Evolutionary conservation across 2,329 filamentous ascomycete genomes (phyloP).

Genomic region (Penicillium sumatraense): DNA sequence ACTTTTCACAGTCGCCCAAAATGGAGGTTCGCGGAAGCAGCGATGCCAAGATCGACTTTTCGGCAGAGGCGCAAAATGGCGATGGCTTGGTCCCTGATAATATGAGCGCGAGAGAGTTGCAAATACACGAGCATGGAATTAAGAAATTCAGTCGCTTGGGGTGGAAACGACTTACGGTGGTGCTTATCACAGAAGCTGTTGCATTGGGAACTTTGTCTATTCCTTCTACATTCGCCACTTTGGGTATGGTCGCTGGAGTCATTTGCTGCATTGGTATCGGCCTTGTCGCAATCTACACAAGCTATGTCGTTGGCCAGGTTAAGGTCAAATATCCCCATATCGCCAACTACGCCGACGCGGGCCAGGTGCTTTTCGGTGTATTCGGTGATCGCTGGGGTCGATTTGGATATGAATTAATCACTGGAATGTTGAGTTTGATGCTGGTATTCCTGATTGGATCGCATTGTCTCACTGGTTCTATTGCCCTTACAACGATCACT

Average conservation of each 20-base stretch:
- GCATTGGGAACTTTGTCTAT: background rate
- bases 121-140: conserved; percentile 2
- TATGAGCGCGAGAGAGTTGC: background rate
- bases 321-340: background rate
- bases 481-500: background rate
- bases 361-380: background rate
- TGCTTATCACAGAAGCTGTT: background rate
- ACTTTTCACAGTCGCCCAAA: background rate
- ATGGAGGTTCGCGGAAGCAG: background rate
- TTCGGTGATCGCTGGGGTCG: background rate
- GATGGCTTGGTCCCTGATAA: background rate
- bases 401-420: background rate
- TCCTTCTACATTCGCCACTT: background rate
- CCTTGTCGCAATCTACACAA: background rate
- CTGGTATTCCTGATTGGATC: background rate
- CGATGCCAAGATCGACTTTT: background rate
- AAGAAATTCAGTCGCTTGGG: background rate
- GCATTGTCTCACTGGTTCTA: background rate
- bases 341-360: background rate
- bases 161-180: background rate
- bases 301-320: background rate
- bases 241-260: background rate
- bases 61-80: background rate
- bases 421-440: background rate
- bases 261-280: background rate